Conservation (phyloP, 1,139 yeast species). For the Lodderomyces beijingensis region DNA sequence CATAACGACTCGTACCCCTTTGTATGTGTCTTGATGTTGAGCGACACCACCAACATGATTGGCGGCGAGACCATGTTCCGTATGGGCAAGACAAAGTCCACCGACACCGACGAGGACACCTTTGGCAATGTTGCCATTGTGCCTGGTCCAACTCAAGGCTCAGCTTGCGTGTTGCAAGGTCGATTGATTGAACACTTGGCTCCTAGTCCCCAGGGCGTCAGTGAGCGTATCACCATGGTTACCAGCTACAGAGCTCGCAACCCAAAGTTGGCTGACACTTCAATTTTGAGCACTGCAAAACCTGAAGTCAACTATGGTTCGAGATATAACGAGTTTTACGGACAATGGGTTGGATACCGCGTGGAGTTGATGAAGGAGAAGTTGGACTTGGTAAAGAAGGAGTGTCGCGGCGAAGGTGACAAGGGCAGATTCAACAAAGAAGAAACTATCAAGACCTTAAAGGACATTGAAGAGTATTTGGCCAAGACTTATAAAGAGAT, state of each 20-base stretch:
- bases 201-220: slow-evolving; percentile 47
- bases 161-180: slow-evolving; percentile 55
- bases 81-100: slow-evolving; percentile 20
- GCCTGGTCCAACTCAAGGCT: slow-evolving; percentile 51
- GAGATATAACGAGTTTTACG: slow-evolving; percentile 29
- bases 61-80: slow-evolving; percentile 57
- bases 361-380: slow-evolving; percentile 33
- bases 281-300: slow-evolving; percentile 33
- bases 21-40: slow-evolving; percentile 60
- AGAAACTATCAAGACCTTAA: slow-evolving; percentile 29
- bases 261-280: slow-evolving; percentile 23
- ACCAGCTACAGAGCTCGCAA: slow-evolving; percentile 35
- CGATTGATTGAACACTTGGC: slow-evolving; percentile 52
- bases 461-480: slow-evolving; percentile 36
- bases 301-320: slow-evolving; percentile 37
- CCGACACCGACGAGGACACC: neutral
- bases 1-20: slow-evolving; percentile 57
- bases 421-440: slow-evolving; percentile 37
- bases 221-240: slow-evolving; percentile 53
- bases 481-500: slow-evolving; percentile 43
- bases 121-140: slow-evolving; percentile 31
- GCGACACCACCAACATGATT: slow-evolving; percentile 52
- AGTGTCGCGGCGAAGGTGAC: slow-evolving; percentile 3
- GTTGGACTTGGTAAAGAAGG: slow-evolving; percentile 24
- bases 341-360: slow-evolving; percentile 40